A percentile compares a stretch with the other conserved stretches of the same genome.
These are phyloP conservation scores for Trichoderma gamsii DNA, from an alignment of 495 filamentous ascomycete genomes.

Conservation along the genomic window DNA sequence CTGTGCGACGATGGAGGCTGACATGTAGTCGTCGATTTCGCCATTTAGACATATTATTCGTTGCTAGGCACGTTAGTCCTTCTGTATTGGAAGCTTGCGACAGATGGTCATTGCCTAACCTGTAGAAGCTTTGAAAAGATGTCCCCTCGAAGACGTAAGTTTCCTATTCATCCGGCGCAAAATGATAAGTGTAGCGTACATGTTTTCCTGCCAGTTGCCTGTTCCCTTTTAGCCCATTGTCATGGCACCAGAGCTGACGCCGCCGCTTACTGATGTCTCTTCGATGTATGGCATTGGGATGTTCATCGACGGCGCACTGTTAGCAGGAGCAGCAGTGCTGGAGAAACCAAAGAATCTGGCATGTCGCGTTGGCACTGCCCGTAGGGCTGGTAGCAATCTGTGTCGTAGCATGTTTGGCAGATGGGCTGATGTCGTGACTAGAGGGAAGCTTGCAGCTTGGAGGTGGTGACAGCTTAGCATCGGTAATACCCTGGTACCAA, in stretches of 20 bases:
- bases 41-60: conserved; percentile 95
- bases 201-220: conserved; percentile 84
- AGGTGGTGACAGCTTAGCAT: not conserved
- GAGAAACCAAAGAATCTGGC: conserved; percentile 7
- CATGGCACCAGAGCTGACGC: conserved; percentile 6
- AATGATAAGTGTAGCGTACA: conserved; percentile 47
- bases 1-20: conserved; percentile 88
- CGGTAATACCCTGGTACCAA: not conserved
- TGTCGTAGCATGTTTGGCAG: not conserved
- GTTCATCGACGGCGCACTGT: conserved; percentile 17
- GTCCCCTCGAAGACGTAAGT: conserved; percentile 52
- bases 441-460: not conserved
- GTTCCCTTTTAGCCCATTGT: conserved; percentile 33
- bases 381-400: conserved; percentile 1
- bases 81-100: conserved; percentile 3
- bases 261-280: conserved; percentile 66
- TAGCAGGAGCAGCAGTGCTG: not conserved
- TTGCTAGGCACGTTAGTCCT: conserved; percentile 50
- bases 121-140: conserved; percentile 78
- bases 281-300: conserved; percentile 70
- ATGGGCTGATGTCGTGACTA: not conserved
- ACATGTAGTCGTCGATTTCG: conserved; percentile 78
- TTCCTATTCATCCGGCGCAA: conserved; percentile 17
- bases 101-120: conserved; percentile 34
- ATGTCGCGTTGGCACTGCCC: not conserved